Base-by-base conservation (phyloP, 2,329 filamentous ascomycete species). In the Alternaria sp. region DNA sequence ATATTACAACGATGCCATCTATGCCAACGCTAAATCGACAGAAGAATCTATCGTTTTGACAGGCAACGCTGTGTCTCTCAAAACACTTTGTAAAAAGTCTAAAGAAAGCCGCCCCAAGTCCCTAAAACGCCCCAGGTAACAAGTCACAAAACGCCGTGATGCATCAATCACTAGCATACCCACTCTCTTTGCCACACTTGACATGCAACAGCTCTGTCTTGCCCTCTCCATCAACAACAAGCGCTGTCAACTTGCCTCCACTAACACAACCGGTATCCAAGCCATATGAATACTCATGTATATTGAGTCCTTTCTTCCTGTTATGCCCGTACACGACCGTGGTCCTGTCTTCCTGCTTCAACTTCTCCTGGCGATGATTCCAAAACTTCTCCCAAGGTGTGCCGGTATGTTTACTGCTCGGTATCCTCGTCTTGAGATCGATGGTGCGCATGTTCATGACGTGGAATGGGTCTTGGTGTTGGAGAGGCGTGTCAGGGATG, bases 391-490 rank as follows among this genome's bases (percentile, higher is more conserved):
- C 83, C 92, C 92, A 96, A 13, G 84, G 84, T 33, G 85, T 82
- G 50, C 89, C 90, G 5, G 74, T 77, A 61, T 69, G 81, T 62
- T 80, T 80, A 52, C 80, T 86, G 23, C 60, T 62, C 4, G 87
- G 88, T 11, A 86, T 78, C 58, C 86, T 83, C 10, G 86, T 88
- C 10, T 82, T 79, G 17, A 88, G 83, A 66, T 90, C 83, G 53
- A 97, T 85, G 6, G 88, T 91, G 56, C 93, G 88, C 91, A 99
- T 96, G 73, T 92, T 95, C 93, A 97, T 97, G 39, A 91, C 90
- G 51, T 90, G 88, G 76, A 86, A 88, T 0, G 93, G 90, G 75
- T 97, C 86, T 68, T 90, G 94, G 51, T 84, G 81, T 44, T 88
- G 82, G 13, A 96, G 81, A 0, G 85, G 77, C 0, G 96, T 80